These are phyloP conservation scores for Solanum bulbocastanum DNA, from an alignment of 257 asterid species.

Conservation along the genomic window DNA sequence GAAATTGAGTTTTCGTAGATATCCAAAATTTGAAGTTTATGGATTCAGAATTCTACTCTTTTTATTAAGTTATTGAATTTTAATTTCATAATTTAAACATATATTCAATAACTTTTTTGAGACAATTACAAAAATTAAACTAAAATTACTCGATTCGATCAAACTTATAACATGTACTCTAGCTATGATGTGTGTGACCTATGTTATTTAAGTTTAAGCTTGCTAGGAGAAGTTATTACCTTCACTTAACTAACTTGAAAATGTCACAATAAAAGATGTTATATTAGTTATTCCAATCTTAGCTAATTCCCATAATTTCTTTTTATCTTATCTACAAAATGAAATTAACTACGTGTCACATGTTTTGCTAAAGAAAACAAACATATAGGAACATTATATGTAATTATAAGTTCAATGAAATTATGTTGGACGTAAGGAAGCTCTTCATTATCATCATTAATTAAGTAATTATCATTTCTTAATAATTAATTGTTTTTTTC, in stretches of 20 bases:
- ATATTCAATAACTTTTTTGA: background rate
- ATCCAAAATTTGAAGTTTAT: too few species aligned
- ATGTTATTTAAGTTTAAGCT: background rate
- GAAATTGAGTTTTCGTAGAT: too few species aligned
- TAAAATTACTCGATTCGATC: background rate
- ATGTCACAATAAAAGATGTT: background rate
- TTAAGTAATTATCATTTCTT: background rate
- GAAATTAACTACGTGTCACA: background rate
- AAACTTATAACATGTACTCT: background rate
- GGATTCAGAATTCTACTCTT: background rate
- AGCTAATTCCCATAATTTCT: background rate
- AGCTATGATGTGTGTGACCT: background rate
- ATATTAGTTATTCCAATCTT: background rate
- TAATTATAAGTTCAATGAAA: background rate
- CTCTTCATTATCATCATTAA: background rate
- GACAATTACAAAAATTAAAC: fast-evolving
- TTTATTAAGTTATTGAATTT: background rate
- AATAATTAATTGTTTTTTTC: background rate
- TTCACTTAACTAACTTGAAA: background rate
- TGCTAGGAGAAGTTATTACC: background rate
- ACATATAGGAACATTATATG: background rate
- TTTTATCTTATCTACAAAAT: background rate
- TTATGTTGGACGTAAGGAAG: background rate
- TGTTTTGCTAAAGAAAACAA: background rate
- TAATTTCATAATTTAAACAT: background rate